Conservation (phyloP, 768 basidiomycete genomes). For the Boletus rufocinnamomeus region DNA sequence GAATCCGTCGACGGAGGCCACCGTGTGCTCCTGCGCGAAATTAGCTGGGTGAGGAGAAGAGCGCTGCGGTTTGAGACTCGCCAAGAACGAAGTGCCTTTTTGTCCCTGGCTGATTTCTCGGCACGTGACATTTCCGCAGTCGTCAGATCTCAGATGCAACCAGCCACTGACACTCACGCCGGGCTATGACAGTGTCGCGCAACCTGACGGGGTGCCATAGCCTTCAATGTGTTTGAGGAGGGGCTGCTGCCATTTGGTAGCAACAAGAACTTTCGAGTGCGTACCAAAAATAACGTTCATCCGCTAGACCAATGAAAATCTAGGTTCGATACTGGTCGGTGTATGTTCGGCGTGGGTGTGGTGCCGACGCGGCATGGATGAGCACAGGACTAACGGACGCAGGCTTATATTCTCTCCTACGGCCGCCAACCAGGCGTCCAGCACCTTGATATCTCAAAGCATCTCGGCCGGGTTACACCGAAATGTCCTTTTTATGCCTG, state of each 20-base stretch:
- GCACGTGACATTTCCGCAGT: slow-evolving; percentile 23
- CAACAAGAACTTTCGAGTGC: neutral
- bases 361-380: too few relatives aligned
- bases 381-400: neutral
- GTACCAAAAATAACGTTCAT: too few relatives aligned
- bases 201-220: too few relatives aligned
- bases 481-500: too few relatives aligned
- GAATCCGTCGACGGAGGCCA: neutral
- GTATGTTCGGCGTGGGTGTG: neutral
- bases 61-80: slow-evolving; percentile 7
- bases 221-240: neutral
- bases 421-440: neutral
- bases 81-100: slow-evolving; percentile 11
- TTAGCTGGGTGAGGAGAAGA: neutral
- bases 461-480: neutral
- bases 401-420: neutral
- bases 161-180: too few relatives aligned
- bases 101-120: slow-evolving; percentile 11
- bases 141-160: too few relatives aligned
- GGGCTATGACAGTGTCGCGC: too few relatives aligned
- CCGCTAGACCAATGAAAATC: neutral
- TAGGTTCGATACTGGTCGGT: neutral
- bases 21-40: slow-evolving; percentile 4
- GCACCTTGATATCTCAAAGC: neutral
- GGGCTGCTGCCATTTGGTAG: neutral